These are phyloP conservation scores for Umbelopsis ramanniana DNA, from an alignment of 192 early-diverging fungal genomes.

Conservation along the genomic window DNA sequence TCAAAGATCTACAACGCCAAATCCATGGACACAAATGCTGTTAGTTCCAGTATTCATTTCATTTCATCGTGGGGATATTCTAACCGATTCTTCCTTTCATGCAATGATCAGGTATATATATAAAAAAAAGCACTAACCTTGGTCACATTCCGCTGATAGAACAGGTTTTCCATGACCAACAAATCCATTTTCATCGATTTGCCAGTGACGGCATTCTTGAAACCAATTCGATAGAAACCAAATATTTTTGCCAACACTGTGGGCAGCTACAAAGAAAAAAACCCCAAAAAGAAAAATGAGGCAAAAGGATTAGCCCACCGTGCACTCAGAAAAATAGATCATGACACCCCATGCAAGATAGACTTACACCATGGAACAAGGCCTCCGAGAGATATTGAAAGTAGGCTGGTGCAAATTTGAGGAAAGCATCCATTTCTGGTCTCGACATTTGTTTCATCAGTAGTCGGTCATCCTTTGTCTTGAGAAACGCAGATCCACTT, in stretches of 20 bases:
- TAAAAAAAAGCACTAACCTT: conserved; percentile 50
- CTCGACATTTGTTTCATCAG: conserved; percentile 90
- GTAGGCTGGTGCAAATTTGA: conserved; percentile 89
- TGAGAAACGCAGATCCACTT: conserved; percentile 89
- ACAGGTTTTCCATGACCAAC: conserved; percentile 96
- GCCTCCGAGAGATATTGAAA: conserved; percentile 86
- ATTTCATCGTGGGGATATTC: no score
- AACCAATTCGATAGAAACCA: conserved; percentile 91
- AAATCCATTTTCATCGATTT: conserved; percentile 87
- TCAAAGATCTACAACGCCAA: conserved; percentile 74
- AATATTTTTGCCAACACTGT: conserved; percentile 89
- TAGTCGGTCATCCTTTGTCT: conserved; percentile 89
- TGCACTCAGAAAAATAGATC: background rate
- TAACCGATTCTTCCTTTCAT: background rate
- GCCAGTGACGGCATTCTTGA: conserved; percentile 83
- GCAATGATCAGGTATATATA: background rate
- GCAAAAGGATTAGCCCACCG: background rate
- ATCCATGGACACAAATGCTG: background rate
- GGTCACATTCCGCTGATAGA: conserved; percentile 79
- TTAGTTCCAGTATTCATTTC: background rate
- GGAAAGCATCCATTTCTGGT: conserved; percentile 84
- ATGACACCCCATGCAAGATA: background rate
- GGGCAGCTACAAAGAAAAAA: conserved; percentile 59
- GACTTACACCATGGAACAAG: conserved; percentile 71
- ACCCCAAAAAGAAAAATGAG: background rate